Conservation (phyloP, 2,329 filamentous ascomycete species). For the Huntiella abstrusa region DNA sequence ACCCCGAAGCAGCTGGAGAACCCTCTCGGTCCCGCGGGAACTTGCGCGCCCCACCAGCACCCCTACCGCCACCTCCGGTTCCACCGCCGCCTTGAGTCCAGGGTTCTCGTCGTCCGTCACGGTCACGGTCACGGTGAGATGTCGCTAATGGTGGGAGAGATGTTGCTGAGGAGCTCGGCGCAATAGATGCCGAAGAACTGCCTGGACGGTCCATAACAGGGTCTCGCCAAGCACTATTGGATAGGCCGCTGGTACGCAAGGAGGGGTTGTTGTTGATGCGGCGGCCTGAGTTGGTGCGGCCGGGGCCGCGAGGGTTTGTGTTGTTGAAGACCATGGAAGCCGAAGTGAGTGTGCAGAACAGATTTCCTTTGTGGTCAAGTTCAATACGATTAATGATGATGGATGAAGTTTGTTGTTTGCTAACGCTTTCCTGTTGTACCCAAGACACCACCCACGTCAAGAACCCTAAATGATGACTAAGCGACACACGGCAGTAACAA, state of each 20-base stretch:
- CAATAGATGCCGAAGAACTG: background rate
- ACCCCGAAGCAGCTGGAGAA: background rate
- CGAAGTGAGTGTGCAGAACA: background rate
- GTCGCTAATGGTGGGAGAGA: too few relatives aligned
- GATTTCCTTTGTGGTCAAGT: background rate
- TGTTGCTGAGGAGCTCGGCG: background rate
- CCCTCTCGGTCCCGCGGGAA: conserved; percentile 8
- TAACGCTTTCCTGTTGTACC: too few relatives aligned
- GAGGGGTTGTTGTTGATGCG: background rate
- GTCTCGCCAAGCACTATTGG: background rate
- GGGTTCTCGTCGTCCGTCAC: too few relatives aligned
- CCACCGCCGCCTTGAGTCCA: too few relatives aligned
- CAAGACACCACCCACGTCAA: too few relatives aligned
- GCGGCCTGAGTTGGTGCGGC: background rate
- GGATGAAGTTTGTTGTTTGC: too few relatives aligned
- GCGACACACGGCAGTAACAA: background rate
- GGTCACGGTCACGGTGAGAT: too few relatives aligned
- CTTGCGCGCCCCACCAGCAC: background rate
- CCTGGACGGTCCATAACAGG: background rate
- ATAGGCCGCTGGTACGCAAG: background rate
- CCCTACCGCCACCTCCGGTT: background rate
- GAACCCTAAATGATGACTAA: background rate
- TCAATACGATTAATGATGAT: background rate
- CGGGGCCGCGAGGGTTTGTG: background rate
- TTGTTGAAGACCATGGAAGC: background rate